Conservation (phyloP, 768 basidiomycete species). For the Krasilnikovozyma curviuscula region DNA sequence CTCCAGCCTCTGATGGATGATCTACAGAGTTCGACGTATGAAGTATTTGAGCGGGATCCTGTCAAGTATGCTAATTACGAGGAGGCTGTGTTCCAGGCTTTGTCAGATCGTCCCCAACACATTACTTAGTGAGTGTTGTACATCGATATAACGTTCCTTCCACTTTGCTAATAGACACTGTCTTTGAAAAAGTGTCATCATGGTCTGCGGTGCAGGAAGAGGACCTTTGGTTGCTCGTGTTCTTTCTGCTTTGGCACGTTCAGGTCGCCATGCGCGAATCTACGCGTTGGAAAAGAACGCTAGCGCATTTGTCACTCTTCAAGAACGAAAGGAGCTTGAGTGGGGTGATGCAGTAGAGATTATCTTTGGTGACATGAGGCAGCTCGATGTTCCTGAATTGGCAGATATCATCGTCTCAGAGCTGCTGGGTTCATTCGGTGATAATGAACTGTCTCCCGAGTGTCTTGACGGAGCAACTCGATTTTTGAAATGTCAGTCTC, state of each 20-base stretch:
- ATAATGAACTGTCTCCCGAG: constrained; percentile 95
- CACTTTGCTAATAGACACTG: background rate
- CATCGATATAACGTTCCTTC: background rate
- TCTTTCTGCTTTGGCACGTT: constrained; percentile 51
- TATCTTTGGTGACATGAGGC: constrained; percentile 88
- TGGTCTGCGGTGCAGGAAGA: constrained; percentile 84
- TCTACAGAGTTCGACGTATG: constrained; percentile 82
- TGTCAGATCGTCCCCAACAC: constrained; percentile 47
- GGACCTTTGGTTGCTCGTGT: constrained; percentile 79
- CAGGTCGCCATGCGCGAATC: constrained; percentile 42
- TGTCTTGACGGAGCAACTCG: constrained; percentile 90
- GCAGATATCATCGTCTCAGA: constrained; percentile 92
- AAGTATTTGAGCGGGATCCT: constrained; percentile 93
- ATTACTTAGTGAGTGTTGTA: constrained; percentile 40
- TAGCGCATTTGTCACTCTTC: constrained; percentile 80
- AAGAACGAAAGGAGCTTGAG: constrained; percentile 57
- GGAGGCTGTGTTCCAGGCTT: constrained; percentile 69
- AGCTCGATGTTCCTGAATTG: constrained; percentile 57
- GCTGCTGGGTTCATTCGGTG: constrained; percentile 88
- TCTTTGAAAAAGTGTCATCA: constrained; percentile 43
- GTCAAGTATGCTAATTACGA: constrained; percentile 92
- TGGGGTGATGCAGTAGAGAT: constrained; percentile 67
- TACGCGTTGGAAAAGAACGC: constrained; percentile 95
- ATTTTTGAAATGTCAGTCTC: constrained; percentile 65
- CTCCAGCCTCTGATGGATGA: constrained; percentile 97